These are phyloP conservation scores for Akanthomyces muscarius DNA, from an alignment of 2,329 filamentous ascomycete genomes.

Conservation along the genomic window DNA sequence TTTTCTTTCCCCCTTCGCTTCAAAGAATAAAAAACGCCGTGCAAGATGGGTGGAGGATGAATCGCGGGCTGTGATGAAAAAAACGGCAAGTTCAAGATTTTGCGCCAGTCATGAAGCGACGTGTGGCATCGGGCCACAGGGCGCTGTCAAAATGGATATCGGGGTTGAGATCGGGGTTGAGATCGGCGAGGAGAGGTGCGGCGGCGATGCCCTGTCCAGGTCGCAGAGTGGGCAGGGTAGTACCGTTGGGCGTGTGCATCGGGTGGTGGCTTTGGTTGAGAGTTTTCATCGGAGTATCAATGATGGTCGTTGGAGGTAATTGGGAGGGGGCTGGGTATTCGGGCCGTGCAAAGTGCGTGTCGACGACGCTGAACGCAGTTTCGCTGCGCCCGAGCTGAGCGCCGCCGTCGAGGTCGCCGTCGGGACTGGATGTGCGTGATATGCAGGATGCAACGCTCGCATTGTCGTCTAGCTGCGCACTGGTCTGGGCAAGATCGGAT, in stretches of 20 bases:
- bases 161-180: neutral
- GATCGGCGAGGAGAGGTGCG: neutral
- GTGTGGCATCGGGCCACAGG: conserved; percentile 10
- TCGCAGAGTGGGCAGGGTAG: neutral
- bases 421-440: conserved; percentile 13
- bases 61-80: neutral
- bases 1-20: neutral
- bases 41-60: neutral
- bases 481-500: neutral
- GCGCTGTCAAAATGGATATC: conserved; percentile 13
- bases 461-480: neutral
- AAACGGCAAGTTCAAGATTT: neutral
- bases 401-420: conserved; percentile 14
- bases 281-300: neutral
- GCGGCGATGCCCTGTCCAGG: neutral
- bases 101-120: conserved; percentile 11
- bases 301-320: neutral
- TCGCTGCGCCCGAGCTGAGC: conserved; percentile 15
- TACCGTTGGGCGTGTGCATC: neutral
- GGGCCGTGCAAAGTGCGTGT: conserved; percentile 5
- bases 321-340: neutral
- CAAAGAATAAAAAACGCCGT: neutral
- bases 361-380: conserved; percentile 7
- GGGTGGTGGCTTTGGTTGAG: neutral
- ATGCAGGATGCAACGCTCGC: conserved; percentile 3